Evolutionary conservation across 371 early-diverging fungal species (phyloP).

Genomic region (Parasitella parasitica): DNA sequence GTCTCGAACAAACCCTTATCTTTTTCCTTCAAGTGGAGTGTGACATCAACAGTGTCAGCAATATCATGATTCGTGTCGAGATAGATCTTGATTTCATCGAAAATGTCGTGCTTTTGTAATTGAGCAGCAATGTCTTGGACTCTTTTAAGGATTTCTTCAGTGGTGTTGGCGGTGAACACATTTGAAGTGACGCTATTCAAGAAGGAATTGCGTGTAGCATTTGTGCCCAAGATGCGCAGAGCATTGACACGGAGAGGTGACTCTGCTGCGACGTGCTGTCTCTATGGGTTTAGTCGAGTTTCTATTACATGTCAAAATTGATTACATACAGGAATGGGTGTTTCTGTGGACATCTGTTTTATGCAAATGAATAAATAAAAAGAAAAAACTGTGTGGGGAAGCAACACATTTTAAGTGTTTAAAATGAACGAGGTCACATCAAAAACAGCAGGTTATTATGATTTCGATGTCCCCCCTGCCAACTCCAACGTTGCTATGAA

Average conservation of each 20-base stretch:
- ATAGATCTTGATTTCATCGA: constrained; percentile 67
- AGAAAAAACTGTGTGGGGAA: constrained; percentile 2
- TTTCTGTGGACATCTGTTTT: constrained; percentile 14
- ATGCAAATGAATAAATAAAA: constrained; percentile 10
- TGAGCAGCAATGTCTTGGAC: constrained; percentile 61
- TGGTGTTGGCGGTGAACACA: constrained; percentile 53
- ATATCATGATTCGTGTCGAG: constrained; percentile 57
- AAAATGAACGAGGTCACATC: not conserved
- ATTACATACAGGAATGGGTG: not conserved
- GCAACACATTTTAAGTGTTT: not conserved
- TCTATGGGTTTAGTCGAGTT: not conserved
- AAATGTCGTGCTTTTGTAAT: constrained; percentile 75
- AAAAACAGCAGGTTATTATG: not conserved
- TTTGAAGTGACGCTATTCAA: constrained; percentile 32
- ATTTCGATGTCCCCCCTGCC: not conserved
- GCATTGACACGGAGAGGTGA: constrained; percentile 46
- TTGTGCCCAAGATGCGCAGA: constrained; percentile 38
- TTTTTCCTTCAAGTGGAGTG: constrained; percentile 52
- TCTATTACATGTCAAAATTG: not conserved
- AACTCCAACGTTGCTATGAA: not conserved
- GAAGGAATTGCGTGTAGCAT: constrained; percentile 42
- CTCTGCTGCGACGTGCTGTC: constrained; percentile 23
- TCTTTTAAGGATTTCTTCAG: constrained; percentile 60
- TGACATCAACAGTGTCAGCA: constrained; percentile 62
- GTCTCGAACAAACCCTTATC: constrained; percentile 31